Evolutionary conservation across 176 grass and related monocot genomes (phyloP).

Genomic region (Olyra latifolia): DNA sequence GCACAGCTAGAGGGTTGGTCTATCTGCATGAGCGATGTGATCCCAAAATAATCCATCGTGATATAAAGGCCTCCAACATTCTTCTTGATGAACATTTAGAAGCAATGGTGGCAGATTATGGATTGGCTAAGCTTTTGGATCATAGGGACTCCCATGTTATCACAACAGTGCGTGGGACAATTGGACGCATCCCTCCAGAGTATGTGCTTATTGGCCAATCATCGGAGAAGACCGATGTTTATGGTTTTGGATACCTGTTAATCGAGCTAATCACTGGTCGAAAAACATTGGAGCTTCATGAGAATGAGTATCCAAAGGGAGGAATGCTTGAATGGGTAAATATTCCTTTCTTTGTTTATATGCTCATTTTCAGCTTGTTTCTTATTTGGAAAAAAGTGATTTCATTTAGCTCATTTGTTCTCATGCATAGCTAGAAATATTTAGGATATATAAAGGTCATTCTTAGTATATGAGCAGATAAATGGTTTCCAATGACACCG

Average conservation of each 20-base stretch:
- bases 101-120: slow-evolving; percentile 84
- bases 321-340: slow-evolving; percentile 71
- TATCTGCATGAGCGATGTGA: slow-evolving; percentile 89
- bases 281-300: slow-evolving; percentile 47
- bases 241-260: slow-evolving; percentile 72
- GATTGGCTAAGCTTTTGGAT: slow-evolving; percentile 77
- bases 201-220: slow-evolving; percentile 44
- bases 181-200: slow-evolving; percentile 80
- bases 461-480: not conserved
- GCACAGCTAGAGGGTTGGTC: slow-evolving; percentile 55
- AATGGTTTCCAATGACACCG: not conserved
- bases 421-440: not conserved
- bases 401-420: not conserved
- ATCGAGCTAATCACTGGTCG: slow-evolving; percentile 79
- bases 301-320: slow-evolving; percentile 56
- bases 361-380: not conserved
- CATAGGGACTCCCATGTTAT: slow-evolving; percentile 65
- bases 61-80: slow-evolving; percentile 88
- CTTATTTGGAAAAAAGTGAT: not conserved
- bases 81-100: slow-evolving; percentile 83
- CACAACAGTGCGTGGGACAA: slow-evolving; percentile 58
- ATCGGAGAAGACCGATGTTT: slow-evolving; percentile 90
- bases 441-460: not conserved
- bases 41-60: slow-evolving; percentile 81
- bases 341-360: not conserved